Evolutionary conservation across 768 basidiomycete genomes (phyloP).

Genomic region (Rhodotorula diobovata): DNA sequence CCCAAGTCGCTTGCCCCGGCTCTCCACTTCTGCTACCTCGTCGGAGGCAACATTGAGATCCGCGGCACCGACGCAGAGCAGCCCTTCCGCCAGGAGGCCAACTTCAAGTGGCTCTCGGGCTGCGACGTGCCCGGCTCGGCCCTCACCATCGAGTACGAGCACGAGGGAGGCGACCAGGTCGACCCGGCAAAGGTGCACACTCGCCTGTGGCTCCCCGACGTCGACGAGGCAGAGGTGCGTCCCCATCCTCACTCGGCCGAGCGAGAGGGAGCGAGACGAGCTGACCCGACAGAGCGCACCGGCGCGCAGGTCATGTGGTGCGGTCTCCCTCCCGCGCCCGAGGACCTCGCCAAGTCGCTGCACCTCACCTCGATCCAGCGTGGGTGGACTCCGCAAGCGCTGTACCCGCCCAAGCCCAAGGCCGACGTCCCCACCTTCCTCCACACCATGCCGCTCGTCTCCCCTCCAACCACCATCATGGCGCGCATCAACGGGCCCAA

Average conservation of each 20-base stretch:
- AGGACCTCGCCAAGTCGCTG: constrained; percentile 52
- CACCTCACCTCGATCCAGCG: constrained; percentile 20
- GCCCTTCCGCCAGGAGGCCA: constrained; percentile 47
- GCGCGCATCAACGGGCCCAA: constrained; percentile 30
- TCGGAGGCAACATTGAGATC: not conserved
- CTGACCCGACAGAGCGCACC: too few species aligned
- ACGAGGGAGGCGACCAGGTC: constrained; percentile 47
- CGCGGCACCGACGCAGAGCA: constrained; percentile 36
- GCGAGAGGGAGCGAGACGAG: too few species aligned
- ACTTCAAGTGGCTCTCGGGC: constrained; percentile 82
- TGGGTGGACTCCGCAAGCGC: constrained; percentile 26
- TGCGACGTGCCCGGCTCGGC: constrained; percentile 69
- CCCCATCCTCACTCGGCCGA: not conserved
- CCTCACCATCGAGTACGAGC: constrained; percentile 60
- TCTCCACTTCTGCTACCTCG: constrained; percentile 28
- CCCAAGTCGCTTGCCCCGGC: constrained; percentile 22
- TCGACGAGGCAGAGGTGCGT: constrained; percentile 60
- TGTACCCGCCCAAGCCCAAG: constrained; percentile 30
- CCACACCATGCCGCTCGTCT: constrained; percentile 34
- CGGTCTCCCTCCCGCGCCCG: constrained; percentile 68
- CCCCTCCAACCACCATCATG: constrained; percentile 15
- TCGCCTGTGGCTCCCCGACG: constrained; percentile 73
- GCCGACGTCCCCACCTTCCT: constrained; percentile 24
- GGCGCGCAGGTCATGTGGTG: constrained; percentile 65
- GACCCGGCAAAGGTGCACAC: constrained; percentile 40